Conservation (phyloP, 139 green algal species). For the Zygnema cylindricum region DNA sequence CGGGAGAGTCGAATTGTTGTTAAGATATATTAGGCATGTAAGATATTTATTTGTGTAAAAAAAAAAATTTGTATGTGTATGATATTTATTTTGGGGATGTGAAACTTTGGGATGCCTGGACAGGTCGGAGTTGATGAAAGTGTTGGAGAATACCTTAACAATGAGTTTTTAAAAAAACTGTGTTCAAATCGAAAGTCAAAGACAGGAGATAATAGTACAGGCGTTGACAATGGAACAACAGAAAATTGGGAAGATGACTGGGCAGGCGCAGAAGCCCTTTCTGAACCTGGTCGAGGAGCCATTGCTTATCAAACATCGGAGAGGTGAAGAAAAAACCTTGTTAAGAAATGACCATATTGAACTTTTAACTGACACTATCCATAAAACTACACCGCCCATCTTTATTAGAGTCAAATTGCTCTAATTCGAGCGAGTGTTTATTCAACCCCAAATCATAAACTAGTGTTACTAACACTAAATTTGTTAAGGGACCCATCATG, state of each 20-base stretch:
- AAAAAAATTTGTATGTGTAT: too few species aligned
- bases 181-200: background rate
- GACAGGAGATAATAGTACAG: background rate
- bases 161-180: slow-evolving; percentile 7
- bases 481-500: too few species aligned
- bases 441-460: too few species aligned
- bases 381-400: background rate
- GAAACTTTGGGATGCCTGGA: too few species aligned
- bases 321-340: background rate
- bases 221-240: too few species aligned
- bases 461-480: too few species aligned
- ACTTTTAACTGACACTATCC: background rate
- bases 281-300: background rate
- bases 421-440: too few species aligned
- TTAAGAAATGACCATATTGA: background rate
- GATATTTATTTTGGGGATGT: too few species aligned
- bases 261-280: slow-evolving; percentile 6
- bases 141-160: slow-evolving; percentile 1
- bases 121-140: slow-evolving; percentile 13
- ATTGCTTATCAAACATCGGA: background rate
- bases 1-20: too few species aligned
- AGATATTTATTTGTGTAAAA: too few species aligned
- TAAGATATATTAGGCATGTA: too few species aligned
- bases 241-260: slow-evolving; percentile 40
- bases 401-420: too few species aligned